These are phyloP conservation scores for Apophysomyces sp. DNA, from an alignment of 371 early-diverging fungal species.

Conservation along the genomic window DNA sequence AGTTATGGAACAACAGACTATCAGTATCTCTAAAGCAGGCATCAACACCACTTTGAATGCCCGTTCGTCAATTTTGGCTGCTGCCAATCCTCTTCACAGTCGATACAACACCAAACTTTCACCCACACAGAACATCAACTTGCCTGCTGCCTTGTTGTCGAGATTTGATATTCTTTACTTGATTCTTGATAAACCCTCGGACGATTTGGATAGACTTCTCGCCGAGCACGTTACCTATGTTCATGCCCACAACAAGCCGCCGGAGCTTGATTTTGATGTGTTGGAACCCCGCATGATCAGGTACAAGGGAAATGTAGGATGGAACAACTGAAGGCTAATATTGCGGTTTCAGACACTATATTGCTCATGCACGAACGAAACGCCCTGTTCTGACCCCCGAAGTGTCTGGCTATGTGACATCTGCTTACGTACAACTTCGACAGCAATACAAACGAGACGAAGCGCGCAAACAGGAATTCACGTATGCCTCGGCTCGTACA, in stretches of 20 bases:
- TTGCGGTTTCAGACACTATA: conserved; percentile 68
- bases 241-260: conserved; percentile 83
- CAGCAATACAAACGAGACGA: conserved; percentile 71
- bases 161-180: conserved; percentile 98
- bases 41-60: conserved; percentile 94
- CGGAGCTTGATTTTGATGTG: conserved; percentile 61
- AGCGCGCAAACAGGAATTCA: conserved; percentile 57
- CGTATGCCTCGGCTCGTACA: conserved; percentile 77
- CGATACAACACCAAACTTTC: conserved; percentile 82
- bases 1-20: conserved; percentile 97
- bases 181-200: conserved; percentile 80
- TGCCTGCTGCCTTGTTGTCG: conserved; percentile 94
- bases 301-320: conserved; percentile 21
- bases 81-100: conserved; percentile 88
- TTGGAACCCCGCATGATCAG: conserved; percentile 72
- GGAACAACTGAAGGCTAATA: neutral
- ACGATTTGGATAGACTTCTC: conserved; percentile 72
- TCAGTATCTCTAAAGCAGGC: conserved; percentile 92
- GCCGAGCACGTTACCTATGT: conserved; percentile 93
- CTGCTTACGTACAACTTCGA: conserved; percentile 83
- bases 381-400: conserved; percentile 72
- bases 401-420: conserved; percentile 86
- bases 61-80: conserved; percentile 87
- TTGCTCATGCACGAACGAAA: conserved; percentile 78
- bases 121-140: conserved; percentile 91